Conservation (phyloP, 805 yeast species). For the Nadsonia fulvescens region DNA sequence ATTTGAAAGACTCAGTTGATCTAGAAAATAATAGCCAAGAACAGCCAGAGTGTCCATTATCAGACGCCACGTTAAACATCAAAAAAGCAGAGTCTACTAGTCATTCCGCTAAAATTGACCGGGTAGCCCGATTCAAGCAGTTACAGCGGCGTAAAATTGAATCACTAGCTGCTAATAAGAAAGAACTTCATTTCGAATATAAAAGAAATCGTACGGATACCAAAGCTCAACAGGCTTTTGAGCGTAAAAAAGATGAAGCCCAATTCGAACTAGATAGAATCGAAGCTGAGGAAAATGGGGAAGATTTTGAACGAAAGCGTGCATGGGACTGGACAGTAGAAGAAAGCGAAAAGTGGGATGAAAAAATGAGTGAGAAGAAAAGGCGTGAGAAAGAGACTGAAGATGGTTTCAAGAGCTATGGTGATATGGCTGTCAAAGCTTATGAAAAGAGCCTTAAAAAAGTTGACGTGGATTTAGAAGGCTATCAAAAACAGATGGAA, state of each 20-base stretch:
- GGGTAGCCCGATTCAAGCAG: conserved; percentile 15
- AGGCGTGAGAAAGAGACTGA: conserved; percentile 11
- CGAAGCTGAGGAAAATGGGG: conserved; percentile 22
- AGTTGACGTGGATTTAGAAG: conserved; percentile 23
- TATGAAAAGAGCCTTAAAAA: conserved; percentile 34
- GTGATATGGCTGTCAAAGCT: conserved; percentile 40
- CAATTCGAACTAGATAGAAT: conserved; percentile 22
- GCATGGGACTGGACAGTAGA: conserved; percentile 43
- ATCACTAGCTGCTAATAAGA: conserved; percentile 19
- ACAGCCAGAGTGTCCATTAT: background rate
- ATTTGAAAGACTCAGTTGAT: too few relatives aligned
- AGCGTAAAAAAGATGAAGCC: conserved; percentile 21
- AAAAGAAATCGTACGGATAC: conserved; percentile 14
- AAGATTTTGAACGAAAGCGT: conserved; percentile 24
- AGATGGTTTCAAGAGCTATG: conserved; percentile 18
- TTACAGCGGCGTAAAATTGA: conserved; percentile 17
- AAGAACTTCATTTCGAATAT: conserved; percentile 22
- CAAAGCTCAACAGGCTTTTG: conserved; percentile 15
- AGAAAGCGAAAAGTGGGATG: conserved; percentile 48
- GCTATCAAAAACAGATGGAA: conserved; percentile 24
- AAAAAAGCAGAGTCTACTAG: background rate
- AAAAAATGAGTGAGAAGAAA: conserved; percentile 17
- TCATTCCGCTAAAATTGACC: conserved; percentile 8
- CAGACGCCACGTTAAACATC: background rate
- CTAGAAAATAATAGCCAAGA: too few relatives aligned